Percentiles rank a stretch among this genome's conserved stretches.
Conservation (phyloP, 306 rosid genomes). For the Citrullus mucosospermus region DNA sequence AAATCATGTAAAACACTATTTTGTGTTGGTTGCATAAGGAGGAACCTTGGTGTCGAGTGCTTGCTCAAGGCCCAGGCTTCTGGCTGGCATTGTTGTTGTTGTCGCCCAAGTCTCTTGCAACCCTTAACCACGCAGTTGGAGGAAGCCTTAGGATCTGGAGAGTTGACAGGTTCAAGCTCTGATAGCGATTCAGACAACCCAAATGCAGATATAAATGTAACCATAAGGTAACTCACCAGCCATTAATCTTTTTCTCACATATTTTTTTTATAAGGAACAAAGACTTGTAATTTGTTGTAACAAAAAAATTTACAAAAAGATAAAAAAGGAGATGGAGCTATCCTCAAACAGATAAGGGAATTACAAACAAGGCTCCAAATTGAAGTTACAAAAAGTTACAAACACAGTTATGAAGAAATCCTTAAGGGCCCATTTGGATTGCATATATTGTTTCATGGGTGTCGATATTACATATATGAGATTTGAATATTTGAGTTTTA, state of each 20-base stretch:
- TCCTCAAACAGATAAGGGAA: not conserved
- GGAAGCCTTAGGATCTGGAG: conserved; percentile 34
- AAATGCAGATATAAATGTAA: conserved; percentile 31
- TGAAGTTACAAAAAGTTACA: not conserved
- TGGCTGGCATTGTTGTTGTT: conserved; percentile 71
- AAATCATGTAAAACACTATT: conserved; percentile 49
- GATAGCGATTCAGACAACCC: conserved; percentile 70
- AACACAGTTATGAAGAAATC: not conserved
- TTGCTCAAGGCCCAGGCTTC: conserved; percentile 32
- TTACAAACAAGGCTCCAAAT: not conserved
- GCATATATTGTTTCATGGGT: too few relatives aligned
- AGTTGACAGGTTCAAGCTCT: conserved; percentile 40
- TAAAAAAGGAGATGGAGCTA: not conserved
- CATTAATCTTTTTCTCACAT: not conserved
- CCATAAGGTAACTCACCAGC: conserved; percentile 39
- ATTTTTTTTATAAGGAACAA: not conserved
- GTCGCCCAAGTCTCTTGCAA: conserved; percentile 49
- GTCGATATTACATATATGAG: too few relatives aligned
- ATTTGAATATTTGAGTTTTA: too few relatives aligned
- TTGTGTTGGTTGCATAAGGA: conserved; percentile 49
- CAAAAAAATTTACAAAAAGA: not conserved
- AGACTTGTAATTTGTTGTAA: not conserved
- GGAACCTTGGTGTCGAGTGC: conserved; percentile 56
- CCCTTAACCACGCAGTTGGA: conserved; percentile 35
- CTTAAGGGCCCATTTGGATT: not conserved